Conservation (phyloP, 495 filamentous ascomycete genomes). For the Cercophora sp. region DNA sequence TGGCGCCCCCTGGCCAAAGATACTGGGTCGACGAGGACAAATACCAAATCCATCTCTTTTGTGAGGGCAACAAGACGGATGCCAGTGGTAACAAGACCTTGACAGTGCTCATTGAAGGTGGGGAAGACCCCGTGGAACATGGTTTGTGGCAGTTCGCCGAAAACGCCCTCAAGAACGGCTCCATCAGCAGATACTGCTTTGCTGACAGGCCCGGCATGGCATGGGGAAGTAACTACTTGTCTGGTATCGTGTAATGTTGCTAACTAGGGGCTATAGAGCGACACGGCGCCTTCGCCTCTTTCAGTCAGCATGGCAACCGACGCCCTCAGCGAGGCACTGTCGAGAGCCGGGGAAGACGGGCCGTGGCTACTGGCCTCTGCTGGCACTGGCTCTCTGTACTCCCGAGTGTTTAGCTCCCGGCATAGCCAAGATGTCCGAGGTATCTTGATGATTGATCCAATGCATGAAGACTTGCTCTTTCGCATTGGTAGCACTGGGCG, state of each 20-base stretch:
- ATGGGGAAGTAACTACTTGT: constrained; percentile 54
- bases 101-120: constrained; percentile 81
- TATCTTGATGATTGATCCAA: constrained; percentile 77
- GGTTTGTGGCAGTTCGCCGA: constrained; percentile 68
- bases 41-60: constrained; percentile 82
- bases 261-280: constrained; percentile 42
- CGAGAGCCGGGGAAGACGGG: constrained; percentile 72
- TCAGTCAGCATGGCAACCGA: constrained; percentile 87
- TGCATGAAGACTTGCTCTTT: constrained; percentile 79
- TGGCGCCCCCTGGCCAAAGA: constrained; percentile 64
- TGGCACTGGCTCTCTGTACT: constrained; percentile 80
- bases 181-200: constrained; percentile 86
- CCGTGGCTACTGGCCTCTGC: constrained; percentile 69
- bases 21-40: constrained; percentile 76
- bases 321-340: constrained; percentile 77
- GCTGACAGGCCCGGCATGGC: constrained; percentile 88
- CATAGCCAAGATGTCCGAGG: constrained; percentile 68
- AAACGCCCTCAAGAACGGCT: constrained; percentile 63
- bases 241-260: background rate
- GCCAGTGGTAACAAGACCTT: constrained; percentile 46
- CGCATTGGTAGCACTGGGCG: constrained; percentile 60
- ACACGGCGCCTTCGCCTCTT: constrained; percentile 89
- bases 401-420: constrained; percentile 80
- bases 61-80: constrained; percentile 62
- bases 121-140: constrained; percentile 71